Evolutionary conservation across 768 basidiomycete species (phyloP), one percentile per base, ranked within the genome.

Genomic region (Leucocoprinus birnbaumii): DNA sequence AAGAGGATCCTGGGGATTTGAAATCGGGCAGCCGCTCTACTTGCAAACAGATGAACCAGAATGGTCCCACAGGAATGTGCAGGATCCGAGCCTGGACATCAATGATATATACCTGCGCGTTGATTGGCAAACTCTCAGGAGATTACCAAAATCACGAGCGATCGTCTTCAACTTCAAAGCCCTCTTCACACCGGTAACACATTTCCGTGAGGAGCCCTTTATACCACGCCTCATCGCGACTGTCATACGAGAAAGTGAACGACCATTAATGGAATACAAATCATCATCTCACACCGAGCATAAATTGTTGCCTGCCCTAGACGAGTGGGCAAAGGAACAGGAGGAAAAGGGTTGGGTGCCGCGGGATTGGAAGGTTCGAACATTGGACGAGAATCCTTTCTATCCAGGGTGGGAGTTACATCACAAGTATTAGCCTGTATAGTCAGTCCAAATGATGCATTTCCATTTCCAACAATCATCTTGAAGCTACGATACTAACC

Each of bases 121-220:
- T 18, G 79, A 82, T 54, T 82, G 80, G 80, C 81, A 83, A 60
- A 81, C 79, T 7, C 62, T 82, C 27, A 71, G 79, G 16, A 72
- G 78, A 27, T 61, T 82, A 41, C 80, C 81, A 11, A 63, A 65
- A 51, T 79, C 80, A 5, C 66, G 65, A 10, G 75, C 78, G 0
- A 77, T 83, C 22, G 68, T 78, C 7, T 82, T 82, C 67, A 80
- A 80, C 60, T 81, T 75, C 64, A 82, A 79, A 58, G 73, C 78
- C 9, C 63, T 83, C 22, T 83, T 82, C 63, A 82, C 79, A 1
- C 79, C 80, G 0, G 58, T 77, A 19, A 70, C 68, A 10, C 61
- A 73, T 22, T 74, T 82, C 48, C 62, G 71, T 42, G 59, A 67
- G 6, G 80, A 82, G 57, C 74, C 76, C 5, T 79, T 76, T 47